Conservation (phyloP, 208 protist genomes). For the Trypanosoma boissoni region DNA sequence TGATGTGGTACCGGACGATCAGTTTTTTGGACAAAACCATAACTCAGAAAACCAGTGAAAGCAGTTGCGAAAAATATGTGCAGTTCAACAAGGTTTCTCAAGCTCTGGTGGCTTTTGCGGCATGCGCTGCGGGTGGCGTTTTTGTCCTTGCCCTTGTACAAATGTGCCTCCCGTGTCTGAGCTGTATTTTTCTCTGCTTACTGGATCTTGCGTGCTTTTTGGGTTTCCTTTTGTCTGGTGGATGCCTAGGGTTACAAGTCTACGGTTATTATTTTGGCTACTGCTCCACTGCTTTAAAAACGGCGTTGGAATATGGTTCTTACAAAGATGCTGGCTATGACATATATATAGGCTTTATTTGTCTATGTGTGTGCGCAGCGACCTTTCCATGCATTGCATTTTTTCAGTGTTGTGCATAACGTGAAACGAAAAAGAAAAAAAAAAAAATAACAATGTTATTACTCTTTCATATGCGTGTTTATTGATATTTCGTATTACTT, state of each 20-base stretch:
- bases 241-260: neutral
- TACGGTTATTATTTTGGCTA: neutral
- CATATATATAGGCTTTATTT: neutral
- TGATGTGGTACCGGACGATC: neutral
- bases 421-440: neutral
- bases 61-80: neutral
- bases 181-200: neutral
- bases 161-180: neutral
- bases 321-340: neutral
- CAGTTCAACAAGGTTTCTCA: neutral
- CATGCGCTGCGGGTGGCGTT: conserved; percentile 1
- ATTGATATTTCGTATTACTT: no score
- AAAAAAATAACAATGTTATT: neutral
- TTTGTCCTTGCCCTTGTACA: neutral
- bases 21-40: neutral
- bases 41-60: neutral
- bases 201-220: neutral
- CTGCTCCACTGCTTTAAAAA: neutral
- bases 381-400: neutral
- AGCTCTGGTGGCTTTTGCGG: neutral
- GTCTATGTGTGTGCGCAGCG: neutral
- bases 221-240: neutral
- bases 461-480: no score
- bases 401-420: neutral
- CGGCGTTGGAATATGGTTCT: neutral